A percentile compares a stretch with the other conserved stretches of the same genome.
Evolutionary conservation across 2,329 filamentous ascomycete species (phyloP).

Genomic region (Fusarium nematophilum): DNA sequence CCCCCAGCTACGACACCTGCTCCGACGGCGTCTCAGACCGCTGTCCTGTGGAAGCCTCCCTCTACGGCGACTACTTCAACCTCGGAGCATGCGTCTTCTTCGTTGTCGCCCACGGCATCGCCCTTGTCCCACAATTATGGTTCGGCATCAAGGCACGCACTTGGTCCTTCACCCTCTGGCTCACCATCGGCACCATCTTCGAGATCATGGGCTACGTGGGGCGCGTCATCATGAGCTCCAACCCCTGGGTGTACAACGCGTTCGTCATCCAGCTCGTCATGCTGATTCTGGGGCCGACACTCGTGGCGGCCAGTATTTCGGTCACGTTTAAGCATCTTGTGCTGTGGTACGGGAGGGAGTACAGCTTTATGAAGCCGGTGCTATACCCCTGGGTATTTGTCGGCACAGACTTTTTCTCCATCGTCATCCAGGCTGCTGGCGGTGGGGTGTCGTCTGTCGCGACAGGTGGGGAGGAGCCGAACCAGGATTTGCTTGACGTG

Average conservation of each 20-base stretch:
- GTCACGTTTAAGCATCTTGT: conserved; percentile 58
- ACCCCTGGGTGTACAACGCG: conserved; percentile 54
- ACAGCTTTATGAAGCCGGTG: conserved; percentile 50
- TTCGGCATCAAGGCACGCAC: conserved; percentile 50
- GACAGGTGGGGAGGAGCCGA: conserved; percentile 7
- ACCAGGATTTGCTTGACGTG: conserved; percentile 25
- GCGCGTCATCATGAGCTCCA: conserved; percentile 52
- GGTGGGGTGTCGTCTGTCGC: conserved; percentile 34
- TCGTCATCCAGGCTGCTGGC: conserved; percentile 39
- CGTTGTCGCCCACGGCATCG: conserved; percentile 49
- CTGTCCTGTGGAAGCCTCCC: conserved; percentile 38
- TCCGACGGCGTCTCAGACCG: conserved; percentile 18
- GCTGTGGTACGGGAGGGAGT: conserved; percentile 53
- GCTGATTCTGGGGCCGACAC: conserved; percentile 54
- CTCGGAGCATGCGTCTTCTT: conserved; percentile 47
- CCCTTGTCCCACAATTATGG: conserved; percentile 47
- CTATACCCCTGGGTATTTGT: conserved; percentile 62
- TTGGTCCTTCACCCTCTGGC: conserved; percentile 53
- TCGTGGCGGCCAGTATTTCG: conserved; percentile 57
- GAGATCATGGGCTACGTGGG: conserved; percentile 57
- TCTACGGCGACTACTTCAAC: conserved; percentile 42
- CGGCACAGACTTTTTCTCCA: conserved; percentile 56
- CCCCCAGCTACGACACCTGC: conserved; percentile 26
- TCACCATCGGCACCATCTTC: conserved; percentile 52
- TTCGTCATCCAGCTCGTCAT: conserved; percentile 57